Evolutionary conservation across 2,329 filamentous ascomycete species (phyloP).

Genomic region (Aspergillus aculeatus): DNA sequence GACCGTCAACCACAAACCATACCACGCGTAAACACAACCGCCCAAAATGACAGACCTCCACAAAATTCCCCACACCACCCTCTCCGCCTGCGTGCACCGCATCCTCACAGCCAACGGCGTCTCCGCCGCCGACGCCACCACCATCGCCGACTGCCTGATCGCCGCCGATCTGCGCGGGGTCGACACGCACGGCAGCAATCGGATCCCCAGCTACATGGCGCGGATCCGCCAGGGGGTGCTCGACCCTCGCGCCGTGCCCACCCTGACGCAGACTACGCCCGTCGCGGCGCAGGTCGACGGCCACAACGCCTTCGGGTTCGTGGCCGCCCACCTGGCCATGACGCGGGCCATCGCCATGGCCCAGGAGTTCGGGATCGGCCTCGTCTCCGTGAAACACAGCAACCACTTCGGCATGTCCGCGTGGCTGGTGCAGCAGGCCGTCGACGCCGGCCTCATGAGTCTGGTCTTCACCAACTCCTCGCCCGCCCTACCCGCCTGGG

Average conservation of each 20-base stretch:
- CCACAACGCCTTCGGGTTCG: slow-evolving; percentile 72
- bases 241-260: slow-evolving; percentile 59
- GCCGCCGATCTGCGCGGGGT: slow-evolving; percentile 75
- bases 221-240: slow-evolving; percentile 70
- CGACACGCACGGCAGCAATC: slow-evolving; percentile 76
- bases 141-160: slow-evolving; percentile 67
- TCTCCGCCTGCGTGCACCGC: slow-evolving; percentile 24
- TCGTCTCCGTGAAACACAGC: slow-evolving; percentile 72
- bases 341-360: slow-evolving; percentile 66
- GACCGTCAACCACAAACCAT: too few relatives aligned
- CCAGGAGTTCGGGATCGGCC: slow-evolving; percentile 64
- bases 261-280: slow-evolving; percentile 62
- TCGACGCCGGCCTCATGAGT: slow-evolving; percentile 69
- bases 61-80: slow-evolving; percentile 19
- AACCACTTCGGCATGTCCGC: slow-evolving; percentile 85
- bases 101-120: slow-evolving; percentile 53
- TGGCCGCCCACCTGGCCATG: slow-evolving; percentile 68
- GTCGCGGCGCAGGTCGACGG: slow-evolving; percentile 68
- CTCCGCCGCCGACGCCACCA: slow-evolving; percentile 56
- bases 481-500: slow-evolving; percentile 70
- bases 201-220: slow-evolving; percentile 74
- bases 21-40: not conserved
- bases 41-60: slow-evolving; percentile 7
- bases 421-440: slow-evolving; percentile 74
- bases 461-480: slow-evolving; percentile 71